phyloP scores from a whole-genome alignment of 2,329 filamentous ascomycete genomes.

The Aspergillus tubingensis region DNA sequence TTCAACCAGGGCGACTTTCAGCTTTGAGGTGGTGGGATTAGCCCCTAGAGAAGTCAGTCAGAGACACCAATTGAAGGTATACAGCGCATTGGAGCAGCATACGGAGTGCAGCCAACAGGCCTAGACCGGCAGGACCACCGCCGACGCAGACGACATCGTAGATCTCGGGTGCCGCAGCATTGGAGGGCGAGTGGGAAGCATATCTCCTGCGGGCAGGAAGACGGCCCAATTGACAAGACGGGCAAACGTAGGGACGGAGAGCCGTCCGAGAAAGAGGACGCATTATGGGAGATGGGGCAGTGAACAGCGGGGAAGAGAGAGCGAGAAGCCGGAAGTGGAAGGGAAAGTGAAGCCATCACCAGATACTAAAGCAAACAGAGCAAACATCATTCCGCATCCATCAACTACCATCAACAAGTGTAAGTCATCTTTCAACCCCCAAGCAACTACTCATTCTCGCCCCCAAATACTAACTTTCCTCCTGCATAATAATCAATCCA shows the following conservation, averaged over 20 bases:
- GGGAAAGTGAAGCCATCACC: conserved; percentile 7
- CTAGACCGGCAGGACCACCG: conserved; percentile 85
- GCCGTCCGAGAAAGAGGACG: conserved; percentile 33
- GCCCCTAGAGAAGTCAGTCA: conserved; percentile 58
- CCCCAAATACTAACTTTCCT: neutral
- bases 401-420: neutral
- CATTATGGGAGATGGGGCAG: conserved; percentile 31
- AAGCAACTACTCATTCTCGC: neutral
- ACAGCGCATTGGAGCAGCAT: conserved; percentile 32
- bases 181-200: conserved; percentile 34
- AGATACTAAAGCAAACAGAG: conserved; percentile 10
- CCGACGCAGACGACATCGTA: conserved; percentile 94
- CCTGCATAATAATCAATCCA: too few relatives aligned
- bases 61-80: neutral
- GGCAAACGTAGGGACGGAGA: conserved; percentile 44
- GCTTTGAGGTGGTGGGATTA: conserved; percentile 70
- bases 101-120: conserved; percentile 76
- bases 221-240: conserved; percentile 38
- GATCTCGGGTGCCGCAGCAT: conserved; percentile 60
- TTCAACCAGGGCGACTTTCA: conserved; percentile 88
- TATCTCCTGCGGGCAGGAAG: conserved; percentile 32
- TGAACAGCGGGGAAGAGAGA: conserved; percentile 2
- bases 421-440: neutral
- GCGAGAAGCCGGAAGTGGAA: conserved; percentile 20
- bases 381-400: neutral